These are phyloP conservation scores for Colletotrichum liaoningense DNA, from an alignment of 2,329 filamentous ascomycete genomes.

Conservation along the genomic window DNA sequence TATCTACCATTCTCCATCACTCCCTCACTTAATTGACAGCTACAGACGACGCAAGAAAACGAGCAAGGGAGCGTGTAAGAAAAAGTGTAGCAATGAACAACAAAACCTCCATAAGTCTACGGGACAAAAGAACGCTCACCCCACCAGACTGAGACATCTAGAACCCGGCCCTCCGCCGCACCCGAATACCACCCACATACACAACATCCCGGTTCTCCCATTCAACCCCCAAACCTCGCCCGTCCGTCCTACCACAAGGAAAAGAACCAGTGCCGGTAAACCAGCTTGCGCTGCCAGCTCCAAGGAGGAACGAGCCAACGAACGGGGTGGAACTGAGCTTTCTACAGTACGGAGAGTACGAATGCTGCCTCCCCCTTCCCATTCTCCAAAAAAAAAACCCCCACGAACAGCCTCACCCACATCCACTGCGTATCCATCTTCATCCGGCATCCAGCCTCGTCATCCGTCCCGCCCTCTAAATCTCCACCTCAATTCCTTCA, in stretches of 20 bases:
- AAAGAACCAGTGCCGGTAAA: not conserved
- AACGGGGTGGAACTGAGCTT: not conserved
- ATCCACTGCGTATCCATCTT: not conserved
- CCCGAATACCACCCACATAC: slow-evolving; percentile 26
- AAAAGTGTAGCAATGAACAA: not conserved
- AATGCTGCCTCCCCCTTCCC: too few relatives aligned
- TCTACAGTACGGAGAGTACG: too few relatives aligned
- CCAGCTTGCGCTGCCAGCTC: not conserved
- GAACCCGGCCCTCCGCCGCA: slow-evolving; percentile 1
- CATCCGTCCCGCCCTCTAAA: not conserved
- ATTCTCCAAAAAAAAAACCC: not conserved
- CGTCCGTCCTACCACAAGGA: not conserved
- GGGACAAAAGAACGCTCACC: not conserved
- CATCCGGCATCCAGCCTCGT: not conserved
- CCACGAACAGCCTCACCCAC: not conserved
- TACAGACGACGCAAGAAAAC: not conserved
- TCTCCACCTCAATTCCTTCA: not conserved
- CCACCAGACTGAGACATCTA: slow-evolving; percentile 30
- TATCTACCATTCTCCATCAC: not conserved
- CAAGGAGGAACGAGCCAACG: not conserved
- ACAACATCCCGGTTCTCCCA: not conserved
- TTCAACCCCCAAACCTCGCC: not conserved
- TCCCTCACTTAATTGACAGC: too few relatives aligned
- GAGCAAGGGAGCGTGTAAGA: not conserved
- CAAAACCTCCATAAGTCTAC: too few relatives aligned